Conservation (phyloP, 495 filamentous ascomycete species). For the Xylaria nigripes region DNA sequence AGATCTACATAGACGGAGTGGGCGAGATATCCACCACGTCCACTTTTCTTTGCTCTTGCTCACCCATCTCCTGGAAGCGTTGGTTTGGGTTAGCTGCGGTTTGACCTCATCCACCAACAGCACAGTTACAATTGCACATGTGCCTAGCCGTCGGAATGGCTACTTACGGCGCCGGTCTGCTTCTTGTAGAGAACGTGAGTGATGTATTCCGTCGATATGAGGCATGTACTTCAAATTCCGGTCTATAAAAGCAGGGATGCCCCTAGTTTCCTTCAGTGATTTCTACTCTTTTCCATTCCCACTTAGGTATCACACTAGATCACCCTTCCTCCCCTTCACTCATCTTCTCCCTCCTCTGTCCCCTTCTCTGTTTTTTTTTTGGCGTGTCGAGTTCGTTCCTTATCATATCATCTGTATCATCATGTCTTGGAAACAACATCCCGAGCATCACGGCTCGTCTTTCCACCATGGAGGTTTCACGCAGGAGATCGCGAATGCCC, state of each 20-base stretch:
- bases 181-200: constrained; percentile 3
- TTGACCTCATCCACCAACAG: not conserved
- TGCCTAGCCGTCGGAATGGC: constrained; percentile 7
- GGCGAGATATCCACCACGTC: constrained; percentile 16
- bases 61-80: not conserved
- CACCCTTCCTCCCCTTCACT: too few relatives aligned
- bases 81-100: not conserved
- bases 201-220: constrained; percentile 7
- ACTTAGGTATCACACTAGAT: too few relatives aligned
- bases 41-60: constrained; percentile 14
- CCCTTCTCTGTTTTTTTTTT: constrained; percentile 7
- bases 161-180: constrained; percentile 3
- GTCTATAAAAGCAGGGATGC: constrained; percentile 20
- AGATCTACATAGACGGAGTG: constrained; percentile 8
- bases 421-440: constrained; percentile 22
- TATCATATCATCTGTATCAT: constrained; percentile 15
- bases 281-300: not conserved
- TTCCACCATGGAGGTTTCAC: constrained; percentile 26
- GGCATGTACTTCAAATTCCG: not conserved
- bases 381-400: constrained; percentile 30
- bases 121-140: not conserved
- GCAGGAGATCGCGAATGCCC: constrained; percentile 24
- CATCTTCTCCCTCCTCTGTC: constrained; percentile 12
- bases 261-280: constrained; percentile 6
- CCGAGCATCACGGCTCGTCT: constrained; percentile 18